phyloP scores from a whole-genome alignment of 768 basidiomycete species.

The Macrolepiota albuminosa region DNA sequence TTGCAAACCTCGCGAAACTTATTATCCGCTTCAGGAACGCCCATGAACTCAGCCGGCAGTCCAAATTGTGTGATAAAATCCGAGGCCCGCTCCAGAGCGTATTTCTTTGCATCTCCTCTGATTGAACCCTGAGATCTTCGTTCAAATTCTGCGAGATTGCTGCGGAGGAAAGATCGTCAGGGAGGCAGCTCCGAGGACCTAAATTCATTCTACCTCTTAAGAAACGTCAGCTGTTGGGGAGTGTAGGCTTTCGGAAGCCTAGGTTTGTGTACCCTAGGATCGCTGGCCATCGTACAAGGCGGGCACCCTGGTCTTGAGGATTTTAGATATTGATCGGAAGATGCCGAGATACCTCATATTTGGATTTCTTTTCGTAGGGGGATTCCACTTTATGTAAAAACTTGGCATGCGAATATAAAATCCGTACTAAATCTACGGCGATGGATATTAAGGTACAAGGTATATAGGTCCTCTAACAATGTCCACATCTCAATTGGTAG shows the following conservation, averaged over 20 bases:
- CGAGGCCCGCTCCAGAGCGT: slow-evolving; percentile 55
- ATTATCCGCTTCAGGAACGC: slow-evolving; percentile 53
- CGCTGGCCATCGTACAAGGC: slow-evolving; percentile 34
- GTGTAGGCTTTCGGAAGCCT: slow-evolving; percentile 62
- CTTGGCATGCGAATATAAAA: neutral
- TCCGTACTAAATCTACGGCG: neutral
- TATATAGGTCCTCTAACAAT: neutral
- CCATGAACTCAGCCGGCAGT: slow-evolving; percentile 48
- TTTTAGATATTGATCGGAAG: slow-evolving; percentile 18
- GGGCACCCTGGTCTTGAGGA: slow-evolving; percentile 10
- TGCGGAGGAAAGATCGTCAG: slow-evolving; percentile 18
- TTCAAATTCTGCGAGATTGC: slow-evolving; percentile 54
- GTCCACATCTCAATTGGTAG: slow-evolving; percentile 27
- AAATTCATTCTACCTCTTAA: slow-evolving; percentile 36
- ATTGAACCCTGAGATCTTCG: slow-evolving; percentile 52
- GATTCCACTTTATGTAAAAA: neutral
- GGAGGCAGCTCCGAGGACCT: slow-evolving; percentile 2
- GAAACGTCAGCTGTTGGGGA: slow-evolving; percentile 56
- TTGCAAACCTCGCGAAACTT: slow-evolving; percentile 54
- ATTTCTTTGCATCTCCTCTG: slow-evolving; percentile 67
- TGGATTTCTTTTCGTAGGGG: slow-evolving; percentile 12
- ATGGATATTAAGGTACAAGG: slow-evolving; percentile 18
- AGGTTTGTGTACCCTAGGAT: slow-evolving; percentile 64
- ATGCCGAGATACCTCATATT: slow-evolving; percentile 29
- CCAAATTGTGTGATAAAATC: slow-evolving; percentile 60